Evolutionary conservation across 305 asterid genomes (phyloP).

Genomic region (Andrographis paniculata): DNA sequence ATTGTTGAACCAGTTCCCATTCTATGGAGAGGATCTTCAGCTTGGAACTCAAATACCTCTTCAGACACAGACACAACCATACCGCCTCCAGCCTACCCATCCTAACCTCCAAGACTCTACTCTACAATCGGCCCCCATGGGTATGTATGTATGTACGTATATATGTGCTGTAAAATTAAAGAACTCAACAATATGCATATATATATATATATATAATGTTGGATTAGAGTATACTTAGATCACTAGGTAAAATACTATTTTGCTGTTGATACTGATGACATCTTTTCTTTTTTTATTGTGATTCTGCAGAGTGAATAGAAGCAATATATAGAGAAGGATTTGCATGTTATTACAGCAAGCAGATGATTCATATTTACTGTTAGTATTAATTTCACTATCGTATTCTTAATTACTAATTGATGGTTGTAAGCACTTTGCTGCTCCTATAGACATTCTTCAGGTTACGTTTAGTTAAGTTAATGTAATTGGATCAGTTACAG

Average conservation of each 20-base stretch:
- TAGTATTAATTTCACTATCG: too few species aligned
- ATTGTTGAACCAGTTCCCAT: constrained; percentile 49
- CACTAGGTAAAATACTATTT: too few species aligned
- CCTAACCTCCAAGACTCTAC: constrained; percentile 54
- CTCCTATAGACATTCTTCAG: too few species aligned
- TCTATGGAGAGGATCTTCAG: constrained; percentile 56
- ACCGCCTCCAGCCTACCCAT: constrained; percentile 55
- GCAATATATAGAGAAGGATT: too few species aligned
- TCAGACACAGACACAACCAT: constrained; percentile 29
- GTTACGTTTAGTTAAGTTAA: too few species aligned
- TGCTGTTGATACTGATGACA: neutral
- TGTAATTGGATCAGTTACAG: too few species aligned
- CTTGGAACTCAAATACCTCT: constrained; percentile 32
- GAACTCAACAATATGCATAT: too few species aligned
- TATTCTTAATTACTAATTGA: too few species aligned
- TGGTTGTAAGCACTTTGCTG: too few species aligned
- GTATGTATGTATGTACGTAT: constrained; percentile 5
- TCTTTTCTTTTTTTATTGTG: neutral
- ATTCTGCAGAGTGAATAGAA: constrained; percentile 26
- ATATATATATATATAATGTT: neutral
- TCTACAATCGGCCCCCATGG: constrained; percentile 7
- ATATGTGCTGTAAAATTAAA: neutral
- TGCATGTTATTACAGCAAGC: too few species aligned
- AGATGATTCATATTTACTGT: too few species aligned
- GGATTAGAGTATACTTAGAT: too few species aligned